Conservation (phyloP, 1,139 yeast genomes). For the Blastobotrys capitulatus region DNA sequence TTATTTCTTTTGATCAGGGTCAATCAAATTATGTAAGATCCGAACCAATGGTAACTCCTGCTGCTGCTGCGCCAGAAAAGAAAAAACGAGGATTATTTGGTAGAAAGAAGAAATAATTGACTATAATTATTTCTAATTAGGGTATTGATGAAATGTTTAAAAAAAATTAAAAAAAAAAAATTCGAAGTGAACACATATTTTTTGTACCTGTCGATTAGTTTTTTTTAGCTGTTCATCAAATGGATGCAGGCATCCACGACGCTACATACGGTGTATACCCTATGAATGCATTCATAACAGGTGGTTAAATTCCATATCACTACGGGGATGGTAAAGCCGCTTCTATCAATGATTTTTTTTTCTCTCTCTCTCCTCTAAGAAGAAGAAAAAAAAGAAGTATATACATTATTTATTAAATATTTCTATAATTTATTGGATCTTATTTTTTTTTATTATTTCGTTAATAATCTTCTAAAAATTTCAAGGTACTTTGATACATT, state of each 20-base stretch:
- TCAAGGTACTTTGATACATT: constrained; percentile 55
- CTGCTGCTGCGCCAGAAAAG: constrained; percentile 38
- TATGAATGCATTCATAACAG: too few species aligned
- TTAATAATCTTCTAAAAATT: constrained; percentile 19
- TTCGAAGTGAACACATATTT: too few species aligned
- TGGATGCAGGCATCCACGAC: too few species aligned
- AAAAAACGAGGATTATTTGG: constrained; percentile 75
- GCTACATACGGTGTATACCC: too few species aligned
- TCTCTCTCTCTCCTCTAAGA: too few species aligned
- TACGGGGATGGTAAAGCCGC: too few species aligned
- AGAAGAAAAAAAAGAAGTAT: too few species aligned
- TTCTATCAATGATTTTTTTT: too few species aligned
- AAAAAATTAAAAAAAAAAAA: too few species aligned
- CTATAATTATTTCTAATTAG: too few species aligned
- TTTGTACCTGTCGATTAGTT: not conserved
- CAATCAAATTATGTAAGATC: not conserved
- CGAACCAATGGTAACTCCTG: constrained; percentile 3
- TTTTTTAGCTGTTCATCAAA: not conserved
- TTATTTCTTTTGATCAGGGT: constrained; percentile 26
- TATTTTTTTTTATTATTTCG: not conserved
- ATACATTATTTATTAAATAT: not conserved
- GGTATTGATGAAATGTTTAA: too few species aligned
- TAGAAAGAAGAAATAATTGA: constrained; percentile 50
- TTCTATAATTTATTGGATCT: not conserved
- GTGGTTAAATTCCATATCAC: too few species aligned